Base-by-base conservation (phyloP, 768 basidiomycete species). In the Mycena olivaceomarginata region DNA sequence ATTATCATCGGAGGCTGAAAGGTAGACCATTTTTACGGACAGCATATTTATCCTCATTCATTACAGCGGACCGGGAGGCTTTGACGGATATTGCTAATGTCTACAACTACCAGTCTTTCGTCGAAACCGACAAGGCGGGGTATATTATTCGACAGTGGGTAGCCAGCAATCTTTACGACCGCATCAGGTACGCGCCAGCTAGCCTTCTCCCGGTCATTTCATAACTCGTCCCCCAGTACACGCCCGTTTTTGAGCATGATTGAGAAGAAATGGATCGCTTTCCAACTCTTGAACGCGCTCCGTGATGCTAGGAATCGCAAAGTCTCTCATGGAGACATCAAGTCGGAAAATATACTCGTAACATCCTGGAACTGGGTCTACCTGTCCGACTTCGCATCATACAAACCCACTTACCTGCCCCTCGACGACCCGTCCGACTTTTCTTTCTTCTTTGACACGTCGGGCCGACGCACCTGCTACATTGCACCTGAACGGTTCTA, bases 211-310 rank as follows among this genome's bases (percentile, higher is more conserved):
- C 16, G 31, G 51, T n/a, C 51, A n/a, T 22, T 5, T 56, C 48
- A 39, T 40, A 22, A 71, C 68, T n/a, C 22, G 65, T 66, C 46
- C 72, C 4, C 11, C 60, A 99, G 98, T 82, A 99, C 98, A 3
- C 96, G 98, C 46, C 98, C 98, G 5, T 99, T 99, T 86, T 89
- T 99, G 53, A 94, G 93, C 77, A 84, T 89, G 76, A 91, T 99
- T 31, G 98, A 99, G 88, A 99, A 99, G 91, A 97, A 96, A 83
- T 99, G 98, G 98, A 97, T 99, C 74, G 94, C 95, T 0, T 99
- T 97, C 82, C 98, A 99, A 84, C 88, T 99, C 2, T 88, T 99
- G 76, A 94, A 92, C 39, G 96, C 94, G 3, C 89, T 99, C 56
- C 91, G 95, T 31, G 96, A 96, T 80, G 93, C 96, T 0, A 92